Evolutionary conservation across 1,139 yeast species (phyloP).

Genomic region (Blastobotrys illinoisensis): DNA sequence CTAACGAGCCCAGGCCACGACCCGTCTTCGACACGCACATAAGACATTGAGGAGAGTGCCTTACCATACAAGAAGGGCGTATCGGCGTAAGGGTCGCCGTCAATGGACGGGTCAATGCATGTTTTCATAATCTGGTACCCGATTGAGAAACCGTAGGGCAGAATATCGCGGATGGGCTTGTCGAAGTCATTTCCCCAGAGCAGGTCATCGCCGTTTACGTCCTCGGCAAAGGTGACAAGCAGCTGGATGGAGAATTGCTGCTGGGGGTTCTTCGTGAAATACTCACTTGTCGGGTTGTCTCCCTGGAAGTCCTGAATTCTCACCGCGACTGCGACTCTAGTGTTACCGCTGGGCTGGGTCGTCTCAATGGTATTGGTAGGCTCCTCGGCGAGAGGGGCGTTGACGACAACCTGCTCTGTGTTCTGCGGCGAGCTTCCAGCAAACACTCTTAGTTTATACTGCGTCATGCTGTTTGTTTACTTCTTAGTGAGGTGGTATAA

Average conservation of each 20-base stretch:
- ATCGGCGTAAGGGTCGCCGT: conserved; percentile 57
- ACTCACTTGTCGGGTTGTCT: conserved; percentile 13
- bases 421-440: not conserved
- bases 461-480: too few species aligned
- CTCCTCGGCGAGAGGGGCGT: not conserved
- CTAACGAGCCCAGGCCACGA: conserved; percentile 10
- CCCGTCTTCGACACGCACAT: conserved; percentile 9
- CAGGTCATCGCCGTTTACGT: conserved; percentile 47
- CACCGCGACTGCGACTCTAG: conserved; percentile 19
- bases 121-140: conserved; percentile 43
- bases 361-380: conserved; percentile 7
- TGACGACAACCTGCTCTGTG: conserved; percentile 1
- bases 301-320: conserved; percentile 21
- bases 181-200: conserved; percentile 68
- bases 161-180: conserved; percentile 50
- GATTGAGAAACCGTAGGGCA: conserved; percentile 56
- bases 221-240: conserved; percentile 28
- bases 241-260: conserved; percentile 32
- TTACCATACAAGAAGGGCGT: conserved; percentile 58
- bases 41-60: conserved; percentile 48
- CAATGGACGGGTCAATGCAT: conserved; percentile 55
- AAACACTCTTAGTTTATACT: not conserved
- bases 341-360: conserved; percentile 8
- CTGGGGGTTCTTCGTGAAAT: conserved; percentile 24
- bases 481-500: too few species aligned